These are phyloP conservation scores for Scutellaria galericulata DNA, from an alignment of 257 asterid species.

Conservation along the genomic window DNA sequence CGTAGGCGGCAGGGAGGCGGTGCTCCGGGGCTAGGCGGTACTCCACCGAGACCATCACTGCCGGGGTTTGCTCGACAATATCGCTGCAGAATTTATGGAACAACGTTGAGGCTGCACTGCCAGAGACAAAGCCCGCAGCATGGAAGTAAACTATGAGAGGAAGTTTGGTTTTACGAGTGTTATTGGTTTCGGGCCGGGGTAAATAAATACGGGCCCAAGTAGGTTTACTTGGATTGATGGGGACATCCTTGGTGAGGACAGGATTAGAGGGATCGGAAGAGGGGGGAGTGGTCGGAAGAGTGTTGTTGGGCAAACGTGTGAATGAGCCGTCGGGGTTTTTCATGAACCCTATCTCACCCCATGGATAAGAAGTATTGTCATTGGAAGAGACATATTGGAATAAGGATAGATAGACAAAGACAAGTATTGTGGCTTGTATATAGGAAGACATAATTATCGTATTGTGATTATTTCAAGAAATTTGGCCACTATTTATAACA, in stretches of 20 bases:
- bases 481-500: no score
- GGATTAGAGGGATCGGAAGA: constrained; percentile 26
- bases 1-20: constrained; percentile 67
- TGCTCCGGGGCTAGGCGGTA: constrained; percentile 68
- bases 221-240: constrained; percentile 37
- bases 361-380: no score
- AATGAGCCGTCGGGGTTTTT: constrained; percentile 43
- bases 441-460: no score
- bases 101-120: constrained; percentile 11
- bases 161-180: constrained; percentile 16
- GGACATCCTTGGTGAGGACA: constrained; percentile 46
- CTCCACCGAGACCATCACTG: constrained; percentile 47
- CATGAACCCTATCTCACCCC: no score
- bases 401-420: no score
- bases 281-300: constrained; percentile 7
- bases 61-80: constrained; percentile 34
- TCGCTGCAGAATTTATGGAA: constrained; percentile 32
- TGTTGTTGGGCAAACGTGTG: constrained; percentile 21
- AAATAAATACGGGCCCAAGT: constrained; percentile 46
- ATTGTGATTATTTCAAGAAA: no score
- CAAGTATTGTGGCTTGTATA: no score
- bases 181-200: constrained; percentile 31
- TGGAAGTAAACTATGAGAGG: constrained; percentile 56
- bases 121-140: constrained; percentile 54
- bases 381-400: no score